phyloP scores from a whole-genome alignment of 2,329 filamentous ascomycete genomes.

The Penicillium italicum region DNA sequence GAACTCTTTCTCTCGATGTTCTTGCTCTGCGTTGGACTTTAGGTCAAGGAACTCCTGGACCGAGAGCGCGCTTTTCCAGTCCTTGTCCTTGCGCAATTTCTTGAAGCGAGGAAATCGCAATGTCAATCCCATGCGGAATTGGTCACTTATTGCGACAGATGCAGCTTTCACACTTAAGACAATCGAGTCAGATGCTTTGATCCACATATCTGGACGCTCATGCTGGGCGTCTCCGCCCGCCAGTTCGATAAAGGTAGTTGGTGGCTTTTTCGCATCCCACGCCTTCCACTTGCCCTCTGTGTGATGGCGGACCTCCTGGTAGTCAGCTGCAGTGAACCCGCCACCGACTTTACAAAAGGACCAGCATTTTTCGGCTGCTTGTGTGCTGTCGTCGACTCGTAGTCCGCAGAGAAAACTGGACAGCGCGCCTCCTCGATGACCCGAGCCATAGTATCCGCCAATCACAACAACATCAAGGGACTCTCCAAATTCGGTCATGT shows the following conservation, averaged over 20 bases:
- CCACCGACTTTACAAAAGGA: constrained; percentile 99
- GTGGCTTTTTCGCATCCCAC: constrained; percentile 76
- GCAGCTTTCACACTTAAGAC: constrained; percentile 88
- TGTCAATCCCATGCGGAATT: constrained; percentile 73
- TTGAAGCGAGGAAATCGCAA: constrained; percentile 91
- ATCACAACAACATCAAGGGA: constrained; percentile 85
- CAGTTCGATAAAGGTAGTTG: constrained; percentile 73
- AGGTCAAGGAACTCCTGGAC: constrained; percentile 73
- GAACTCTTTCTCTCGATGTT: constrained; percentile 69
- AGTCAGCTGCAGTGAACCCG: constrained; percentile 81
- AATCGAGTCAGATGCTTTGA: constrained; percentile 80
- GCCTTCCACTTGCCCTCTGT: constrained; percentile 90
- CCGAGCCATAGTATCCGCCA: constrained; percentile 89
- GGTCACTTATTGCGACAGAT: constrained; percentile 68
- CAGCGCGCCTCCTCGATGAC: constrained; percentile 73
- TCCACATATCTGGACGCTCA: constrained; percentile 89
- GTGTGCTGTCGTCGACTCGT: constrained; percentile 64
- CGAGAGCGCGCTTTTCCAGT: constrained; percentile 76
- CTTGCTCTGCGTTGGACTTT: constrained; percentile 65
- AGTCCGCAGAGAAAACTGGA: constrained; percentile 91
- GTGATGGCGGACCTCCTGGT: constrained; percentile 72
- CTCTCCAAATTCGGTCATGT: constrained; percentile 95
- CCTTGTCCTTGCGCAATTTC: constrained; percentile 72
- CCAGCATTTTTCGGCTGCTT: constrained; percentile 63
- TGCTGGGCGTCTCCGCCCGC: constrained; percentile 71